Evolutionary conservation across 23 red algal species (phyloP).

Genomic region (Chondrus crispus): DNA sequence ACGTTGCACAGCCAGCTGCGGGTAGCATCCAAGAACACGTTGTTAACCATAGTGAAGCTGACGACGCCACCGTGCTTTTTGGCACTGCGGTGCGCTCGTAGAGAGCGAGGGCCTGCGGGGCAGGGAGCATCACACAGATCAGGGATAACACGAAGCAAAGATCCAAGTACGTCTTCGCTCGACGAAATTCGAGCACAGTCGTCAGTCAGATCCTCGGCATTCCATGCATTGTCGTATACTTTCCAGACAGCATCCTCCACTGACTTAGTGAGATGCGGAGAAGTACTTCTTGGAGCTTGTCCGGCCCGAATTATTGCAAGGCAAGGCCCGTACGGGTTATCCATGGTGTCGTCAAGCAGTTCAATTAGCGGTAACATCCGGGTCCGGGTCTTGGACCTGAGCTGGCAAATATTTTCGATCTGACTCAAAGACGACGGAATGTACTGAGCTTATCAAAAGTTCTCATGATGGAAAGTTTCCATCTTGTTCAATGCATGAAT

Average conservation of each 20-base stretch:
- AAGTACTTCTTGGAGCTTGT: background rate
- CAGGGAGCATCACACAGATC: no score
- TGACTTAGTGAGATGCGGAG: slow-evolving; percentile 21
- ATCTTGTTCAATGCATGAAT: slow-evolving; percentile 1
- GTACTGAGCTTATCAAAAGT: background rate
- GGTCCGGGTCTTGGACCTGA: no score
- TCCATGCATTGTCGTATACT: slow-evolving; percentile 22
- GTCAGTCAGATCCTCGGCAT: slow-evolving; percentile 4
- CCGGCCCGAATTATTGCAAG: slow-evolving; percentile 21
- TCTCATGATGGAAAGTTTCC: slow-evolving; percentile 9
- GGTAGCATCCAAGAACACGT: slow-evolving; percentile 43
- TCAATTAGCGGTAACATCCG: no score
- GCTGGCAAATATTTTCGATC: no score
- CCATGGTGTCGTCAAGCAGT: no score
- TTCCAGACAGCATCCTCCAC: slow-evolving; percentile 20
- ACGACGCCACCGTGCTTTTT: slow-evolving; percentile 20
- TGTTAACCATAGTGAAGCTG: slow-evolving; percentile 67
- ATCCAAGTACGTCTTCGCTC: no score
- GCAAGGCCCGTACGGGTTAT: no score
- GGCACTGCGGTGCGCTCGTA: no score
- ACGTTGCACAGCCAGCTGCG: slow-evolving; percentile 67
- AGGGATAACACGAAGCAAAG: no score
- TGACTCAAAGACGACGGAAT: no score
- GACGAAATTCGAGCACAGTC: background rate
- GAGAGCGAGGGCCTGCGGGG: no score